phyloP scores from a whole-genome alignment of 352 stramenopile species.

The Phytophthora macrochlamydospora region DNA sequence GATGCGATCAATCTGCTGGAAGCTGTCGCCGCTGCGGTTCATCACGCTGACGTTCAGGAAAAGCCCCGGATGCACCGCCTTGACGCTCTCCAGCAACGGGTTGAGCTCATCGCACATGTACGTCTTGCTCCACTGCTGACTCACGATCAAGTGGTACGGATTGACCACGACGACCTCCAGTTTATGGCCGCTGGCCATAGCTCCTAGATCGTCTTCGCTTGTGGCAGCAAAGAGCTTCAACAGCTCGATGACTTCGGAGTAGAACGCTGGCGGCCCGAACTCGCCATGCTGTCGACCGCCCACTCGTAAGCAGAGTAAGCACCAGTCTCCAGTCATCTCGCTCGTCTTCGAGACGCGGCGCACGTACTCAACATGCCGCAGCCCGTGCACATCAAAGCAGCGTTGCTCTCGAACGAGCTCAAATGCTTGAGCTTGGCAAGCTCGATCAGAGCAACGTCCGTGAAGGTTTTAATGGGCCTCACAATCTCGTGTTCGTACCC shows the following conservation, averaged over 20 bases:
- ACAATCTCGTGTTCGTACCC: conserved; percentile 25
- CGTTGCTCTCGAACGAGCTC: conserved; percentile 25
- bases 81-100: background rate
- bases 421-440: conserved; percentile 34
- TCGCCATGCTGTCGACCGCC: background rate
- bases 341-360: conserved; percentile 39
- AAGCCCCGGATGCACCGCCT: background rate
- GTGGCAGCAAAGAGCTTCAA: background rate
- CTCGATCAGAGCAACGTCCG: conserved; percentile 21
- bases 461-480: conserved; percentile 32
- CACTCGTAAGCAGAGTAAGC: background rate
- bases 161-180: background rate
- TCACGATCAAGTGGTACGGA: background rate
- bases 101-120: background rate
- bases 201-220: background rate
- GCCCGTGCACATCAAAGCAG: conserved; percentile 31
- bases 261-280: background rate
- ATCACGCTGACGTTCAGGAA: background rate
- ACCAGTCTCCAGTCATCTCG: background rate
- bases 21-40: background rate
- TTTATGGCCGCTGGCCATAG: background rate
- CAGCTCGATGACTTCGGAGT: background rate
- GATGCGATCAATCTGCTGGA: background rate
- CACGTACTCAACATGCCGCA: conserved; percentile 38
- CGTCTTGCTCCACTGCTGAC: background rate